Base-by-base conservation (phyloP, 2,329 filamentous ascomycete genomes). In the Aspergillus oerlinghausenensis region DNA sequence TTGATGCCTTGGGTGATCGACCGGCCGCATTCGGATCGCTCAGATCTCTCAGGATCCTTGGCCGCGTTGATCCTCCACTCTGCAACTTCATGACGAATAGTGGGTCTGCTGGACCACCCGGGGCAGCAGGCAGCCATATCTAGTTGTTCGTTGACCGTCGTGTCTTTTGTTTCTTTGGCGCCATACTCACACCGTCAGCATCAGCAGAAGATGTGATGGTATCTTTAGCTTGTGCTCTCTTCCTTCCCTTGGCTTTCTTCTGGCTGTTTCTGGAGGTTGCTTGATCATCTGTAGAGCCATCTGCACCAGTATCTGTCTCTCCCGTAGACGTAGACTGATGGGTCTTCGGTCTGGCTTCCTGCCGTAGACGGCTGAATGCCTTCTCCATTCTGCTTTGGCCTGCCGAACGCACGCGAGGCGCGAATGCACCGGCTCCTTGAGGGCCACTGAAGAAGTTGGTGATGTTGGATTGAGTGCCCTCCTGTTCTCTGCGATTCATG, bases 391-490 rank as follows among this genome's bases (percentile, higher is more conserved):
- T 88, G 67, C 88, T 92, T 40, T 83, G 84, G 57, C 83, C 83
- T 11, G 76, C 81, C 26, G 77, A 74, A 55, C 79, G 84, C 60
- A 87, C 85, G 55, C 88, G 82, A 0, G 89, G 90, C 25, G 83
- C 89, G 75, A 90, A 92, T 0, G 82, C 84, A 59, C 87, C 83
- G 40, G 77, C 82, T 11, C 68, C 76, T 52, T 58, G 69, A n/a
- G 70, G 63, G 1, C 93, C 93, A 11, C 85, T 84, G 71, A 97
- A 97, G 73, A 87, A 99, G 25, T 87, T 82, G n/a, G 94, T 99
- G 63, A 99, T 96, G 65, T 99, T 99, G 57, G 86, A 87, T 78
- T 99, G 94, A 19, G 93, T 97, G 6, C 94, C 94, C 75, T 97
- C 94, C 28, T 85, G 81, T 62, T 90, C 89, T 42, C 94, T 82